phyloP scores from a whole-genome alignment of 176 grass and related monocot species.

The Luzula sylvatica region DNA sequence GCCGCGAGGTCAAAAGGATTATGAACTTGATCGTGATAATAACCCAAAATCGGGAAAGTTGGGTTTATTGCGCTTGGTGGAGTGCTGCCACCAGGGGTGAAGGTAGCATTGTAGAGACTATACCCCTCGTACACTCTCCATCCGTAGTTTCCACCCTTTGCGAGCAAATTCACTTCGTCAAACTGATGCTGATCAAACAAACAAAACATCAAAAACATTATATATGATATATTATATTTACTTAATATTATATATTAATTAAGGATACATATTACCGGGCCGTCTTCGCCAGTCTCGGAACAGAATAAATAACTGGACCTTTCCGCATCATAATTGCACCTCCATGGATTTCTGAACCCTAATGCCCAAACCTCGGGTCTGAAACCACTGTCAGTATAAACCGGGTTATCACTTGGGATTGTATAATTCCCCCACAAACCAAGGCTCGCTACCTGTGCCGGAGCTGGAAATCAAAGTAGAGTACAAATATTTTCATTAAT shows the following conservation, averaged over 20 bases:
- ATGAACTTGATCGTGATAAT: neutral
- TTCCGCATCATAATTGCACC: conserved; percentile 38
- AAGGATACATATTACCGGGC: conserved; percentile 22
- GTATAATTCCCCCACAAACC: conserved; percentile 42
- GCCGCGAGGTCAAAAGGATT: conserved; percentile 12
- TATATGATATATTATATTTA: neutral
- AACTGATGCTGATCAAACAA: conserved; percentile 16
- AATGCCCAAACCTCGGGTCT: conserved; percentile 34
- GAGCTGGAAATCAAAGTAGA: conserved; percentile 20
- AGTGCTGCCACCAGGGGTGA: conserved; percentile 18
- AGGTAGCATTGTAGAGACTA: conserved; percentile 1
- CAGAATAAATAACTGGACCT: conserved; percentile 38
- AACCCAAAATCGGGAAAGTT: conserved; percentile 18
- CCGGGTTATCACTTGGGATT: conserved; percentile 35
- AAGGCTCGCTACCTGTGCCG: conserved; percentile 20
- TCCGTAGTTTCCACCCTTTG: conserved; percentile 25
- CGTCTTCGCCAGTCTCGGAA: conserved; percentile 27
- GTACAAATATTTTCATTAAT: neutral
- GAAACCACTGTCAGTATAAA: conserved; percentile 11
- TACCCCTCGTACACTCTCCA: conserved; percentile 25
- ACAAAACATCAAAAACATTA: neutral
- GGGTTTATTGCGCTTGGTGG: conserved; percentile 17
- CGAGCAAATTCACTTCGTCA: conserved; percentile 26
- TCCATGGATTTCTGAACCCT: conserved; percentile 41
- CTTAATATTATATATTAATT: neutral